Evolutionary conservation across 2,329 filamentous ascomycete species (phyloP).

Genomic region (Zopfia rhizophila): DNA sequence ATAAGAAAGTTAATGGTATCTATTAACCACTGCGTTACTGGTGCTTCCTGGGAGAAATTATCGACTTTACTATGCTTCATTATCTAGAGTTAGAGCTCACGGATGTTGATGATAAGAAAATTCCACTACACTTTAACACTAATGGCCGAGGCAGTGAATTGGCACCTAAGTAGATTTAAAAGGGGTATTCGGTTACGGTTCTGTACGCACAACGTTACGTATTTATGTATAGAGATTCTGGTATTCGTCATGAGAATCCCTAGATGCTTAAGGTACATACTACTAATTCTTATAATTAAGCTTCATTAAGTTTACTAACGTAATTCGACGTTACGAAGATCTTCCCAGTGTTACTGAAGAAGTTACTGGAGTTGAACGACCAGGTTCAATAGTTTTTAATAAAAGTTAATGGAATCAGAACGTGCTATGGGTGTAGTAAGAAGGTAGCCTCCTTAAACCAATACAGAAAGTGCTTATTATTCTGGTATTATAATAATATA

Average conservation of each 20-base stretch:
- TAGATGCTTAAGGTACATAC: constrained; percentile 30
- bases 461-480: constrained; percentile 29
- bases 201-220: constrained; percentile 15
- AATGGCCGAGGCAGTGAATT: constrained; percentile 37
- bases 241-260: constrained; percentile 28
- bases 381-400: constrained; percentile 25
- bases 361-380: constrained; percentile 26
- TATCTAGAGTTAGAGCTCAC: constrained; percentile 35
- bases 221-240: constrained; percentile 24
- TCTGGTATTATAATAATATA: constrained; percentile 35
- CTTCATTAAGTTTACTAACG: constrained; percentile 18
- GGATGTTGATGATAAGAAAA: constrained; percentile 32
- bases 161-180: constrained; percentile 19
- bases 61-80: constrained; percentile 22
- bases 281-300: constrained; percentile 14
- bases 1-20: constrained; percentile 15
- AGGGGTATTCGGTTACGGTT: constrained; percentile 34
- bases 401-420: constrained; percentile 26
- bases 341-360: constrained; percentile 29
- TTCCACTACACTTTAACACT: constrained; percentile 42
- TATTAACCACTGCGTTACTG: constrained; percentile 28
- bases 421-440: constrained; percentile 29
- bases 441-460: constrained; percentile 23
- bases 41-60: constrained; percentile 38
- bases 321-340: constrained; percentile 21